phyloP scores from a whole-genome alignment of 306 rosid genomes.

The Mucuna pruriens region DNA sequence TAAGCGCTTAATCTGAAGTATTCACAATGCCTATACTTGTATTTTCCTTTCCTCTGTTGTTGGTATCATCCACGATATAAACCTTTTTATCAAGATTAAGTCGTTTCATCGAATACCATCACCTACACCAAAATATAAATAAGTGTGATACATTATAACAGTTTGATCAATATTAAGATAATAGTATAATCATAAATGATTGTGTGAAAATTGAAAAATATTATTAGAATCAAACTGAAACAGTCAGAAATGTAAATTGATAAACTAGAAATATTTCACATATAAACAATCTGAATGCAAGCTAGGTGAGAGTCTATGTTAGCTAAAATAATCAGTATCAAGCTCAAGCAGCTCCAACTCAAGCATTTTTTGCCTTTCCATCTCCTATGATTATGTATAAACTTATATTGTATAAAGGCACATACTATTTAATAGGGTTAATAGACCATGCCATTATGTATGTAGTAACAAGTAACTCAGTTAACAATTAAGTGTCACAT shows the following conservation, averaged over 20 bases:
- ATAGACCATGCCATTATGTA: background rate
- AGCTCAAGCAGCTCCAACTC: conserved; percentile 2
- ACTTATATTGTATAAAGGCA: background rate
- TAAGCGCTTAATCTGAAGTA: conserved; percentile 53
- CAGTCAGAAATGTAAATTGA: background rate
- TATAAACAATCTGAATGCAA: background rate
- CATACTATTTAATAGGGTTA: background rate
- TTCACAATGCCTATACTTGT: conserved; percentile 60
- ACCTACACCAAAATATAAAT: conserved; percentile 52
- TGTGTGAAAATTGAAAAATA: background rate
- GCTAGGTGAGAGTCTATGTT: conserved; percentile 2
- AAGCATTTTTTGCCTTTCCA: background rate
- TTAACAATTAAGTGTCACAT: background rate
- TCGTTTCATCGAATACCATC: conserved; percentile 91
- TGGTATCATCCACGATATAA: conserved; percentile 65
- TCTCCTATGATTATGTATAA: background rate
- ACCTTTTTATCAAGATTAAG: conserved; percentile 48
- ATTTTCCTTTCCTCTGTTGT: conserved; percentile 44
- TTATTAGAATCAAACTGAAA: background rate
- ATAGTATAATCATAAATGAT: background rate
- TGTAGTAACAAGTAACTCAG: background rate
- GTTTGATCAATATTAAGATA: background rate
- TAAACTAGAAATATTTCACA: background rate
- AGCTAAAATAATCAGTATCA: background rate
- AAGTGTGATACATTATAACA: background rate